phyloP scores from a whole-genome alignment of 108 stramenopile species.

The Chaetoceros tenuissimus region DNA sequence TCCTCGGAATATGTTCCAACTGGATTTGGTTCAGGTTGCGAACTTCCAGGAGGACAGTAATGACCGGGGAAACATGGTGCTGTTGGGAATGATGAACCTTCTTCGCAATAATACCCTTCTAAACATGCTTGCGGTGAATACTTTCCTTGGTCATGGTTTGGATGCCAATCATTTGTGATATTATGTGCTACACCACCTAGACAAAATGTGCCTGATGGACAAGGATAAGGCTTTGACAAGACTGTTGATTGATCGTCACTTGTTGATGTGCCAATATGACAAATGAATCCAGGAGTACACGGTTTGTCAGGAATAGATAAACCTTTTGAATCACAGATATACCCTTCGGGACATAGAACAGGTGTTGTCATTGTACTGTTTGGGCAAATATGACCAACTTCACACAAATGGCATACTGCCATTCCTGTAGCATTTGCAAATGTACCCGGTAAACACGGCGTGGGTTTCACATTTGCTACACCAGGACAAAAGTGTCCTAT shows the following conservation, averaged over 20 bases:
- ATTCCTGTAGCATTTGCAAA: conserved; percentile 42
- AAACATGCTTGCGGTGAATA: conserved; percentile 60
- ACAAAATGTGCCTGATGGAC: conserved; percentile 66
- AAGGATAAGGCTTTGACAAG: conserved; percentile 39
- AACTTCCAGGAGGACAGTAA: conserved; percentile 63
- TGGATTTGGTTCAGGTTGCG: conserved; percentile 52
- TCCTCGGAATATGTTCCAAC: conserved; percentile 60
- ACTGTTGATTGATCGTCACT: conserved; percentile 34
- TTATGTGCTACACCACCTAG: conserved; percentile 74
- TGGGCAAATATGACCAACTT: conserved; percentile 68
- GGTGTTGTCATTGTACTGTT: conserved; percentile 40
- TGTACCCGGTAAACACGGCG: conserved; percentile 70
- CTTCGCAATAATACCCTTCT: conserved; percentile 70
- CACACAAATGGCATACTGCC: conserved; percentile 66
- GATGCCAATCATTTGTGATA: conserved; percentile 49
- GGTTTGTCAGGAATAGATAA: conserved; percentile 49
- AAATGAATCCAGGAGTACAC: conserved; percentile 73
- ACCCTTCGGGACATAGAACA: conserved; percentile 67
- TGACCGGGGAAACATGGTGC: conserved; percentile 73
- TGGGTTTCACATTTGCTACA: conserved; percentile 62
- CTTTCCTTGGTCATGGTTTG: conserved; percentile 33
- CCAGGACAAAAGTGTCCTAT: conserved; percentile 72
- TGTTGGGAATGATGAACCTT: conserved; percentile 40
- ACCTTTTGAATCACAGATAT: conserved; percentile 61
- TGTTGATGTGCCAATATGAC: conserved; percentile 66